Base-by-base conservation (phyloP, 176 grass and related monocot species). In the Carex cristatella region DNA sequence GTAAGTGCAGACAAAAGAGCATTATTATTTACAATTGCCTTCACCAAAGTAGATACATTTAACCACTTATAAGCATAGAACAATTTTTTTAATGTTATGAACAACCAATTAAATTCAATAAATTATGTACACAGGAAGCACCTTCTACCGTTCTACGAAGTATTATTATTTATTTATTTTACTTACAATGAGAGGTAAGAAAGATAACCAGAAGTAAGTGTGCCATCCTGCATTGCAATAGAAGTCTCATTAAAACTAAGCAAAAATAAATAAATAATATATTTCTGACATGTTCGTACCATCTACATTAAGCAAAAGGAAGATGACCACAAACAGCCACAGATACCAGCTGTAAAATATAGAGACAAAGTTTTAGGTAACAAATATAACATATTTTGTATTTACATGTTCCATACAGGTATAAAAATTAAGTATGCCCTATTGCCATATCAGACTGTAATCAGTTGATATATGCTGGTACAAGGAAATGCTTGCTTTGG, bases 181-280 rank as follows among this genome's bases (percentile, higher is more conserved):
- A 94, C 95, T 95, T 98, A 95, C 93, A 88, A 98, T 75, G 58
- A 98, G 87, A 82, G 95, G 93, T 83, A 95, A 77, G 85, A 95
- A 98, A 81, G 95, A 92, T 87, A 95, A 86, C 95, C 95, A 98
- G 40, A 98, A 98, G 83, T 92, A 93, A 66, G 91, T 90, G 83
- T 98, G 88, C 95, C 95, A 98, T 89, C 95, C 95, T 98, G 93
- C 83, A 95, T 97, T 91, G 58, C 65, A 59, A 90, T 82, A 76
- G 58, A 62, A 65, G 32, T 57, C 13, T 40, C 33, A 59, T 55
- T 69, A 44, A 65, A 80, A 30, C 54, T 69, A 48, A 11, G 66
- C 61, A 5, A 33, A 86, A 74, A 87, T 6, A 81, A 27, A 65
- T 8, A 37, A 62, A 23, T 23, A 23, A 23, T 57, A 38, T 56